Conservation (phyloP, 257 asterid genomes). For the Marsdenia floribunda region DNA sequence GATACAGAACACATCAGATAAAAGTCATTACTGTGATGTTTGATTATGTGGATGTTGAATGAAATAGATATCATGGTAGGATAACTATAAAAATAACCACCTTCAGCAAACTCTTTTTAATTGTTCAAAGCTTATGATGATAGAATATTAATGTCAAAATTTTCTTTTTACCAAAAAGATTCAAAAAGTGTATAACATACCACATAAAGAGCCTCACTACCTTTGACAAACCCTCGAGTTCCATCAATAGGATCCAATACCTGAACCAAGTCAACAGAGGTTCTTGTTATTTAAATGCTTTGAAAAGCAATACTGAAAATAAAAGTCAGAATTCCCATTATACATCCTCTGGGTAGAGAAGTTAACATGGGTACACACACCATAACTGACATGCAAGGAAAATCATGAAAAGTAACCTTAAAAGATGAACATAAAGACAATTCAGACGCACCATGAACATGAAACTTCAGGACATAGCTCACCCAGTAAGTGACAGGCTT, state of each 20-base stretch:
- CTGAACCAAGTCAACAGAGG: constrained; percentile 34
- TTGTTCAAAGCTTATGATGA: not conserved
- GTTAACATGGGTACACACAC: not conserved
- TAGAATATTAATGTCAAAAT: not conserved
- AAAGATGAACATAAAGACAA: not conserved
- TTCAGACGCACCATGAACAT: not conserved
- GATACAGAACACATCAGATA: not conserved
- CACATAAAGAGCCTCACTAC: constrained; percentile 85
- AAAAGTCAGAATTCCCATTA: not conserved
- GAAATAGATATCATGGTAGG: not conserved
- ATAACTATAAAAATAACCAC: not conserved
- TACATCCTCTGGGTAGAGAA: not conserved
- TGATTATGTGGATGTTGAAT: not conserved
- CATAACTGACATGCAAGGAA: not conserved
- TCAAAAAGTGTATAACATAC: constrained; percentile 43
- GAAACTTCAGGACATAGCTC: constrained; percentile 20
- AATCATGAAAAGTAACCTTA: not conserved
- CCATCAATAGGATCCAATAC: constrained; percentile 98
- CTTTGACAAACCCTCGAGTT: constrained; percentile 91
- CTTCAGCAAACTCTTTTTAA: not conserved
- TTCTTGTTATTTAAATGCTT: constrained; percentile 12
- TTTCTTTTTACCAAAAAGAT: not conserved
- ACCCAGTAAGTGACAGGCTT: constrained; percentile 91
- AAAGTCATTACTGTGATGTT: not conserved
- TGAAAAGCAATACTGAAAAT: constrained; percentile 1